Percentiles rank a stretch among this genome's conserved stretches.
Evolutionary conservation across 2,329 filamentous ascomycete genomes (phyloP).

Genomic region (Allantophomopsis cytisporea): DNA sequence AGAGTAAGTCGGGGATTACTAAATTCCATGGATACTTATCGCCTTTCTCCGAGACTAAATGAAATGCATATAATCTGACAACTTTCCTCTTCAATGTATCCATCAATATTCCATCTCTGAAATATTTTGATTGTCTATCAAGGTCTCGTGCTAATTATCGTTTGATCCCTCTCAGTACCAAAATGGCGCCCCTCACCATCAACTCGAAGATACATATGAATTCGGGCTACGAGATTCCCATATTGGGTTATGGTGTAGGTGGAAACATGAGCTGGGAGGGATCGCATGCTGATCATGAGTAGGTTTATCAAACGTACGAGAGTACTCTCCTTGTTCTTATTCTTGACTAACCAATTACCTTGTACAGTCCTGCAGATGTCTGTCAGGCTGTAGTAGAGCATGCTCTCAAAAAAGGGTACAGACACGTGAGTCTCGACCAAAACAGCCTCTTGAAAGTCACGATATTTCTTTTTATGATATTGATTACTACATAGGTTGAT

Average conservation of each 20-base stretch:
- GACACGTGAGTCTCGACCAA: constrained; percentile 26
- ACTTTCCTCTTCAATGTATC: no score
- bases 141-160: background rate
- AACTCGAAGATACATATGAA: constrained; percentile 32
- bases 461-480: no score
- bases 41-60: no score
- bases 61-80: no score
- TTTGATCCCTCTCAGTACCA: background rate
- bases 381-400: constrained; percentile 44
- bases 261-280: background rate
- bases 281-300: constrained; percentile 2
- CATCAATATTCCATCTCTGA: background rate
- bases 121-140: no score
- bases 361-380: constrained; percentile 34
- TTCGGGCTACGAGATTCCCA: constrained; percentile 46
- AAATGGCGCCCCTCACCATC: constrained; percentile 28
- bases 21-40: no score
- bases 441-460: background rate
- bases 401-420: constrained; percentile 39
- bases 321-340: constrained; percentile 2
- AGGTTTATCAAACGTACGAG: constrained; percentile 26
- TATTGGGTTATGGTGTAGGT: constrained; percentile 42
- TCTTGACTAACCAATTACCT: constrained; percentile 3
- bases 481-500: constrained; percentile 28
- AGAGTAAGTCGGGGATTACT: no score